Evolutionary conservation across 139 green algal genomes (phyloP).

Genomic region (Auxenochlorella pyrenoidosa): DNA sequence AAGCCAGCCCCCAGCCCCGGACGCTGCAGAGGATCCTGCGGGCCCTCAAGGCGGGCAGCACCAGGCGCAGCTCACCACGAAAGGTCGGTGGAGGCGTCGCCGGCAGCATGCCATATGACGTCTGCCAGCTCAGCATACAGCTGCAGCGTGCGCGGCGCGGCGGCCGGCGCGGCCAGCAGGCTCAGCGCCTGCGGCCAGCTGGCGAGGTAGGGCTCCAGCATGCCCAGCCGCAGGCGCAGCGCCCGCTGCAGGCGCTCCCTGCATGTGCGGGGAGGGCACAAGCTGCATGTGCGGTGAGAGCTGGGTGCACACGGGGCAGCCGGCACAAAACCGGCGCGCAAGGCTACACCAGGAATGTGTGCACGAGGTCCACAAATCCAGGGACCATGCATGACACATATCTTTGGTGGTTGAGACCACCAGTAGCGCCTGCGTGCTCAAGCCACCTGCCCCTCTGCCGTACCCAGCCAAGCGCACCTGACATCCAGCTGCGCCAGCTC

Average conservation of each 20-base stretch:
- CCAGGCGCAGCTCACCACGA: slow-evolving; percentile 46
- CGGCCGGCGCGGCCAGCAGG: slow-evolving; percentile 58
- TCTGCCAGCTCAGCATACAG: slow-evolving; percentile 64
- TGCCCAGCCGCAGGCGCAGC: slow-evolving; percentile 63
- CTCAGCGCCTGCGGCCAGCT: slow-evolving; percentile 69
- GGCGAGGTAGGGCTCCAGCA: slow-evolving; percentile 61
- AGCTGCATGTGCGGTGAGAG: background rate
- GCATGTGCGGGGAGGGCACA: background rate
- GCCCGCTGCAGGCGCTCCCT: slow-evolving; percentile 55
- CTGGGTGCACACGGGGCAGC: background rate
- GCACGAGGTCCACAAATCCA: no score
- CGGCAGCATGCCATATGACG: slow-evolving; percentile 67
- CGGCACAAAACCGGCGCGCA: no score
- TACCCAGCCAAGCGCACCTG: slow-evolving; percentile 7
- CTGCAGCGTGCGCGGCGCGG: slow-evolving; percentile 42
- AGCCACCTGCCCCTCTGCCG: no score
- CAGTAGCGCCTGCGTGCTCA: no score
- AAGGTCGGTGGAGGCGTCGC: slow-evolving; percentile 70
- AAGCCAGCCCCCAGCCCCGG: no score
- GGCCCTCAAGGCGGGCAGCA: no score
- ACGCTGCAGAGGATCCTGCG: no score
- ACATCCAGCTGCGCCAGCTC: slow-evolving; percentile 47
- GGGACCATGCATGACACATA: no score
- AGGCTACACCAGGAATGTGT: no score
- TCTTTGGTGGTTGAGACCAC: no score